Evolutionary conservation across 106 monocot species (phyloP), one percentile per base, ranked within the genome.

Genomic region (Apostasia shenzhenica): DNA sequence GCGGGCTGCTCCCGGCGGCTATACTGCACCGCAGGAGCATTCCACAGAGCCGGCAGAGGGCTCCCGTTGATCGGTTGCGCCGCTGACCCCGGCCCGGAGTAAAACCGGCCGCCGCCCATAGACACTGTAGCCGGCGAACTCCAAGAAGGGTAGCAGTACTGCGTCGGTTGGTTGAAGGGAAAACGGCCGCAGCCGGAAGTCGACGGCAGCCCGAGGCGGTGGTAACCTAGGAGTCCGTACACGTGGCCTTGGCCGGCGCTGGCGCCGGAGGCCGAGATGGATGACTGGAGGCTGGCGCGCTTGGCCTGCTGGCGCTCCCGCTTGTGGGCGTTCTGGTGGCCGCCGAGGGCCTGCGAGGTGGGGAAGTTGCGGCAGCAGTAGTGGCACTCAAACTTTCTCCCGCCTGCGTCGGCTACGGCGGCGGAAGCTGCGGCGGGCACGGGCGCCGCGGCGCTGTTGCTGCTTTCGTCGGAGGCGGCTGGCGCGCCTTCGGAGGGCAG

Each of bases 261-360:
- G 38, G 37, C 48, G 55, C 61, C 73, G 53, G 49, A 40, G 2
- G 72, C 68, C 12, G 73, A 72, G 72, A 73, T 78, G 48, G 76
- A 67, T 2, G 77, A 67, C 66, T 73, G 77, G 59, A 73, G 65
- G 9, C 83, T 80, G 11, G 71, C 83, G n/a, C 86, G 71, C 74
- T 81, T 90, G 26, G 90, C 81, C 68, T 81, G 78, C 77, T 86
- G 85, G 3, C 90, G 75, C 78, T 90, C 90, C 12, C 85, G 70
- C 71, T 90, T 90, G 83, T 90, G 90, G 4, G 90, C 90, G 76
- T 90, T 90, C 73, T 90, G 90, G 78, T 90, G 90, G 11, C 90
- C 90, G 7, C 90, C 90, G 9, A 90, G 85, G 4, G 90, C 90
- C 52, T 90, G 90, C 45, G 90, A 86, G 4, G 86, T 90, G 2